Evolutionary conservation across 139 green algal genomes (phyloP).

Genomic region (Trebouxia sp.): DNA sequence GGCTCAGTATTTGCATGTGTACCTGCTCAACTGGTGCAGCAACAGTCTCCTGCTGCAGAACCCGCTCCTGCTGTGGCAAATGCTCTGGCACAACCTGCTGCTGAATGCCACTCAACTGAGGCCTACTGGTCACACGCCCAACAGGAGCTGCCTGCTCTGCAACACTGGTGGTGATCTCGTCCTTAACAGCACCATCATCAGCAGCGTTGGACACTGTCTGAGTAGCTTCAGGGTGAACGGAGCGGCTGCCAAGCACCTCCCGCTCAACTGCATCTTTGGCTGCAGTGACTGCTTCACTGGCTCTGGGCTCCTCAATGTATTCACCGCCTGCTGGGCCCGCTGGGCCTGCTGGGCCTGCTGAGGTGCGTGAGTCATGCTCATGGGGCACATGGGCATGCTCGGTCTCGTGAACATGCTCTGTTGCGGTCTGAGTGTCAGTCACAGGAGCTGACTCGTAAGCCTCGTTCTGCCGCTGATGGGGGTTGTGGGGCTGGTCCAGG

Average conservation of each 20-base stretch:
- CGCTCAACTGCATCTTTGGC: background rate
- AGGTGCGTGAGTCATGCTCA: too few relatives aligned
- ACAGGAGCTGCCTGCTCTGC: background rate
- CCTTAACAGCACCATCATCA: background rate
- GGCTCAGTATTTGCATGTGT: too few relatives aligned
- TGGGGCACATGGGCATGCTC: too few relatives aligned
- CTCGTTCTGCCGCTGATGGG: background rate
- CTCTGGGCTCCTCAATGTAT: too few relatives aligned
- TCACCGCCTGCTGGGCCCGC: constrained; percentile 55
- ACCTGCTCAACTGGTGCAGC: background rate
- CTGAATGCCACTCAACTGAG: background rate
- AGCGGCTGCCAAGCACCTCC: background rate
- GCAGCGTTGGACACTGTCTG: background rate
- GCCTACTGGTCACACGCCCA: background rate
- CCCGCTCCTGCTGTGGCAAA: background rate
- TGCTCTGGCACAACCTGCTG: background rate
- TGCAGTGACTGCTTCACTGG: background rate
- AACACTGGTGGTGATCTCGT: background rate
- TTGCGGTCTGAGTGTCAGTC: background rate
- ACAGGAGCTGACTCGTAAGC: background rate
- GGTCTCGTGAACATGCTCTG: too few relatives aligned
- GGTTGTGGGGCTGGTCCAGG: background rate
- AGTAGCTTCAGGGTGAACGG: background rate
- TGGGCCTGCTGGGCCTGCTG: constrained; percentile 59
- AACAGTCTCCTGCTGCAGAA: background rate